Evolutionary conservation across 169 alveolate genomes (phyloP).

Genomic region (Plasmodium gallinaceum): DNA sequence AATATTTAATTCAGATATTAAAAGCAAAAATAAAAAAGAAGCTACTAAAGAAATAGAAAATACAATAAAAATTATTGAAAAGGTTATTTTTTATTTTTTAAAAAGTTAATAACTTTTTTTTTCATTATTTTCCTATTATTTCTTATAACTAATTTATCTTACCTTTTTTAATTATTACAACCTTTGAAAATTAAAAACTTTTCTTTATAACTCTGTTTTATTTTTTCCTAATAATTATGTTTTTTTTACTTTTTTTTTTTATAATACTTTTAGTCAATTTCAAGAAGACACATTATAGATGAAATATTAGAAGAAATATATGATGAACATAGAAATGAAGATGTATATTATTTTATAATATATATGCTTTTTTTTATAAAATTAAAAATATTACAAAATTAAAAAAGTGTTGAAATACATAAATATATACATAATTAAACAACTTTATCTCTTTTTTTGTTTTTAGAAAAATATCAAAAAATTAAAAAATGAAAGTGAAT

Average conservation of each 20-base stretch:
- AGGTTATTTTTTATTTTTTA: constrained; percentile 5
- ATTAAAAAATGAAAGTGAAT: constrained; percentile 37
- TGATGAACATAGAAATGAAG: constrained; percentile 7
- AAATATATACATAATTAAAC: background rate
- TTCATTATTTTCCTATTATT: too few species aligned
- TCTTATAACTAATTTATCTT: too few species aligned
- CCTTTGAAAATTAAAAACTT: too few species aligned
- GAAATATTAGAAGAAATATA: constrained; percentile 49
- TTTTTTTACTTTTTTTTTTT: constrained; percentile 18
- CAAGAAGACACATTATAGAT: constrained; percentile 20
- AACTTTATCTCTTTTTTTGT: background rate
- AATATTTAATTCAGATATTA: constrained; percentile 34
- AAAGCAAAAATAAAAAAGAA: constrained; percentile 43
- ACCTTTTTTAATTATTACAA: too few species aligned
- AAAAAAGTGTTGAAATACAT: background rate
- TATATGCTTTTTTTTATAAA: background rate
- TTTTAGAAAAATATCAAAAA: constrained; percentile 30
- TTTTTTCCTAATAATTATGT: too few species aligned
- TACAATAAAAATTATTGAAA: constrained; percentile 30
- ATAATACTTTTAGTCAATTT: constrained; percentile 21
- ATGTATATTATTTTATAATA: constrained; percentile 9
- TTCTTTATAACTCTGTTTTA: too few species aligned
- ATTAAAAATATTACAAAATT: background rate
- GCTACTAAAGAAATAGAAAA: constrained; percentile 26
- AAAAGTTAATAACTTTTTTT: background rate